Evolutionary conservation across 2,329 filamentous ascomycete genomes (phyloP), one percentile per base, ranked within the genome.

Genomic region (Phyllosticta capitalensis): DNA sequence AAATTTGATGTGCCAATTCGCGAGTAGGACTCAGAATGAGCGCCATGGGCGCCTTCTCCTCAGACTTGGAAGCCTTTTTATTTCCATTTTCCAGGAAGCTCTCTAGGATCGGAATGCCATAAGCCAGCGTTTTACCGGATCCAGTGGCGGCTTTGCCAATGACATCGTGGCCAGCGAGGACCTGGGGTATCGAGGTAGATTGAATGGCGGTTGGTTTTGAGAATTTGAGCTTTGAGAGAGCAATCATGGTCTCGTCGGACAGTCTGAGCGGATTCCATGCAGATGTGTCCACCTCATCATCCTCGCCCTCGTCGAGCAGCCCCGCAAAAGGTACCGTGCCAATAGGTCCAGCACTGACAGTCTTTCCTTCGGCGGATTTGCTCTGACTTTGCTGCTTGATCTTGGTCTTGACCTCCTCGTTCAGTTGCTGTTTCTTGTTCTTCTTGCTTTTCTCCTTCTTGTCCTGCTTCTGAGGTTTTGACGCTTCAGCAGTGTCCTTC

Each of bases 141-240:
- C 94, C 94, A 0, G 94, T 99, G 10, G 92, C 88, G 1, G 94
- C 94, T 75, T 99, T 99, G 50, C 94, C 94, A 64, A 99, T 88
- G 17, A 97, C 87, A 72, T 99, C 92, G 69, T 89, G 88, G 0
- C 92, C 92, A 5, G 84, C 83, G 20, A 92, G 71, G 52, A 96
- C 89, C 57, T 89, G 82, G 0, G 94, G 92, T 65, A 99, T 95
- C 0, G 89, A 80, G 33, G 84, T 80, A 20, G 79, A 75, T 71
- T 99, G 94, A 61, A 99, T 96, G 0, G 82, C 75, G 0, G 92
- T 96, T 0, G 94, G 94, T 61, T 83, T 85, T 4, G 81, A 70
- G 70, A 97, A 97, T 61, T 87, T 88, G 62, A 97, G 78, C 65
- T 85, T 88, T 1, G 90, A 86, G 30, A 99, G 77, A 17, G 90